These are phyloP conservation scores for Botrytis fabae DNA, from an alignment of 2,329 filamentous ascomycete species.

Conservation along the genomic window DNA sequence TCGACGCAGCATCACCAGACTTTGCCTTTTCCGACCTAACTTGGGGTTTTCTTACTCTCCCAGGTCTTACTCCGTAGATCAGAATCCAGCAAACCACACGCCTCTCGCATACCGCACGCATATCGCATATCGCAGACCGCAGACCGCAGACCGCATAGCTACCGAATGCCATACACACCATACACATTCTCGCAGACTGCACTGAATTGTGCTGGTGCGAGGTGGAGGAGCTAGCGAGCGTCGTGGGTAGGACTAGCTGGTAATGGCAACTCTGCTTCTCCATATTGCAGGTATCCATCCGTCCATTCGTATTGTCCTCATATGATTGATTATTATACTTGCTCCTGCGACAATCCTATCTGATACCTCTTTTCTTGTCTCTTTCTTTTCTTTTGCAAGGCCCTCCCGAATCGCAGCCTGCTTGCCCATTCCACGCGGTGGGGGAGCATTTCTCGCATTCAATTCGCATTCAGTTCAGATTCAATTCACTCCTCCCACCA, in stretches of 20 bases:
- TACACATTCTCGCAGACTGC: not conserved
- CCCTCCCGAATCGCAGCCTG: not conserved
- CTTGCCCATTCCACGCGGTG: not conserved
- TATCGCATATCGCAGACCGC: not conserved
- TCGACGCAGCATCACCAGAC: fast-evolving
- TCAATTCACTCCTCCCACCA: not conserved
- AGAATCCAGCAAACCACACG: slow-evolving; percentile 3
- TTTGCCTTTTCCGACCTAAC: not conserved
- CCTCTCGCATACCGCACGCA: not conserved
- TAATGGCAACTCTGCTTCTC: too few relatives aligned
- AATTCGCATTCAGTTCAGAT: not conserved
- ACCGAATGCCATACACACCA: not conserved
- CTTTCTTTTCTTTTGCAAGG: not conserved
- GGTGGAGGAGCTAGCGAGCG: not conserved
- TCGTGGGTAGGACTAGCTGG: not conserved
- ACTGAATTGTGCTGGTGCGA: not conserved
- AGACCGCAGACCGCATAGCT: not conserved
- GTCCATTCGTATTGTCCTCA: not conserved
- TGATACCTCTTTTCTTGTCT: not conserved
- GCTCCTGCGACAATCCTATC: too few relatives aligned
- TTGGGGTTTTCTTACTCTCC: not conserved
- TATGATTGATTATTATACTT: too few relatives aligned
- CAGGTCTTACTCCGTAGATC: not conserved
- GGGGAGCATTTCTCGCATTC: not conserved
- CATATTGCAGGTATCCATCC: not conserved